Percentiles rank a stretch among this genome's conserved stretches.
Conservation (phyloP, 768 basidiomycete species). For the Mycena latifolia region DNA sequence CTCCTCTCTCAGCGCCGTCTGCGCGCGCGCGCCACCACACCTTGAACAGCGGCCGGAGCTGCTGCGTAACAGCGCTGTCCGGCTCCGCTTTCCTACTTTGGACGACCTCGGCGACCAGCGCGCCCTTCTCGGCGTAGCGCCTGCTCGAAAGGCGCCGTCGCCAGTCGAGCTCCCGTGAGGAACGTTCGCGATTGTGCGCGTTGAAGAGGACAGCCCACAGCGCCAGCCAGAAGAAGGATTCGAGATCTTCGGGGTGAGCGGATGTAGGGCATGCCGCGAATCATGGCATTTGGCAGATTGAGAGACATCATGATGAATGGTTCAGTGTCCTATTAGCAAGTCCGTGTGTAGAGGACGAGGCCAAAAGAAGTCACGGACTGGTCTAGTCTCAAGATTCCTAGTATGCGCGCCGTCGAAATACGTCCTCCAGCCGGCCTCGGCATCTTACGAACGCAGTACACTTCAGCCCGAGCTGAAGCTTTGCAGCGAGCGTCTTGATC, state of each 20-base stretch:
- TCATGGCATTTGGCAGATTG: conserved; percentile 2
- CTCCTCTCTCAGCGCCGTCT: background rate
- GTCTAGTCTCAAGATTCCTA: background rate
- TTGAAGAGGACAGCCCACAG: conserved; percentile 34
- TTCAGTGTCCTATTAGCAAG: conserved; percentile 13
- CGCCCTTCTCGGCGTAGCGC: background rate
- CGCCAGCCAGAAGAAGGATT: conserved; percentile 31
- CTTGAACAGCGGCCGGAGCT: conserved; percentile 2
- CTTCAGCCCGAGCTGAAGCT: background rate
- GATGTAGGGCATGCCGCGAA: background rate
- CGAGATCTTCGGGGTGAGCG: conserved; percentile 34
- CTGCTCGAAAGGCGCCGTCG: background rate
- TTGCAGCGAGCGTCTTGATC: background rate
- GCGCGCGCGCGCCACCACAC: conserved; percentile 2
- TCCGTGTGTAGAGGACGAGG: background rate
- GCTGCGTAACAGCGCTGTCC: background rate
- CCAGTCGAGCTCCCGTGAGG: background rate
- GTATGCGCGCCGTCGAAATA: background rate
- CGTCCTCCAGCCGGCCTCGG: conserved; percentile 25
- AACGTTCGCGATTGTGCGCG: background rate
- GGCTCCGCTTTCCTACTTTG: background rate
- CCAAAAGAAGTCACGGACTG: conserved; percentile 2
- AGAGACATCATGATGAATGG: conserved; percentile 35
- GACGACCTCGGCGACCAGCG: background rate
- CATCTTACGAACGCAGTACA: conserved; percentile 29